A percentile compares a stretch with the other conserved stretches of the same genome.
phyloP scores from a whole-genome alignment of 2,329 filamentous ascomycete species.

The Emmonsiellopsis sp. region DNA sequence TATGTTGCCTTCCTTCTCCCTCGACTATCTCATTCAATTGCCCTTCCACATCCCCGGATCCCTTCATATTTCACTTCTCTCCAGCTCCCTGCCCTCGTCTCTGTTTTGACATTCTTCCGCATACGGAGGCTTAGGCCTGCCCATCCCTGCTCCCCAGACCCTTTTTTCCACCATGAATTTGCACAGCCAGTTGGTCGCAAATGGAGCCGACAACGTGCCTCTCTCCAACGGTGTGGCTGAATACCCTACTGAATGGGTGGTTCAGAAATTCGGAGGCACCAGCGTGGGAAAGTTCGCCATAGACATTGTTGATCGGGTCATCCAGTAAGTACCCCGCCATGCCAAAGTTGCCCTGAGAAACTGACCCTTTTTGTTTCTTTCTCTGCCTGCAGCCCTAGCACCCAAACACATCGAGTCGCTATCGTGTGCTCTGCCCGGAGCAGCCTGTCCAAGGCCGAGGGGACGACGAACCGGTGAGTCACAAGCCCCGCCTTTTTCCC shows the following conservation, averaged over 20 bases:
- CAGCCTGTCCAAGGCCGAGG: constrained; percentile 86
- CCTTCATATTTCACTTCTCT: too few relatives aligned
- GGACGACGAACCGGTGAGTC: constrained; percentile 86
- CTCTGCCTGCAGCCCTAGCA: constrained; percentile 42
- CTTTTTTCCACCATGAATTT: constrained; percentile 8
- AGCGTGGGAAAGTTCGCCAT: constrained; percentile 89
- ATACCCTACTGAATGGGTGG: constrained; percentile 53
- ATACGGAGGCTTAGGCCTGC: constrained; percentile 1
- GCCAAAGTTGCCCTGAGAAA: not conserved
- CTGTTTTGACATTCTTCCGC: not conserved
- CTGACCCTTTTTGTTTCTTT: constrained; percentile 6
- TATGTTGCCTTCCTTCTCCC: not conserved
- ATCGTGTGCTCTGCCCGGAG: constrained; percentile 94
- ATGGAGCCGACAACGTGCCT: constrained; percentile 13
- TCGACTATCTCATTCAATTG: not conserved
- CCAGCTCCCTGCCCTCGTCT: not conserved
- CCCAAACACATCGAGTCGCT: constrained; percentile 66
- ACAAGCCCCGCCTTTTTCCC: constrained; percentile 7
- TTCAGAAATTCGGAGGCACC: constrained; percentile 93
- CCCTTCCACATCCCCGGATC: too few relatives aligned
- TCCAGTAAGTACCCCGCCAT: constrained; percentile 40
- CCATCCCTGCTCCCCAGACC: not conserved
- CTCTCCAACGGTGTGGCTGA: constrained; percentile 15
- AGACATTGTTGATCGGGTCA: constrained; percentile 64
- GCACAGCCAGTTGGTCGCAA: constrained; percentile 5